Evolutionary conservation across 2,329 filamentous ascomycete genomes (phyloP).

Genomic region (Phoma herbarum): DNA sequence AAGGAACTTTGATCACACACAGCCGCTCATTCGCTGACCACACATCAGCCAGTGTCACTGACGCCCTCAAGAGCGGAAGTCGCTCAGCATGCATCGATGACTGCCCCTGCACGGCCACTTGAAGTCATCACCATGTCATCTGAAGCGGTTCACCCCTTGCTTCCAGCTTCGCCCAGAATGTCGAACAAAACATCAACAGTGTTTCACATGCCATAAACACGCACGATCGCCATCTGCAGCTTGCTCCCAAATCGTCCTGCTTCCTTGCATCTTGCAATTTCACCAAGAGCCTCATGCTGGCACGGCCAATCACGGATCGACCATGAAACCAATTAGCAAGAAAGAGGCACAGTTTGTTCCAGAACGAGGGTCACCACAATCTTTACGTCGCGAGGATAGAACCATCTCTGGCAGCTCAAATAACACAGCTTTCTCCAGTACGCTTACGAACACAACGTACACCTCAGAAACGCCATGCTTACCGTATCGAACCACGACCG

Average conservation of each 20-base stretch:
- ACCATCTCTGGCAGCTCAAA: constrained; percentile 5
- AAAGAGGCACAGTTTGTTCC: not conserved
- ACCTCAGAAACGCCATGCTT: constrained; percentile 11
- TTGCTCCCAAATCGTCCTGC: not conserved
- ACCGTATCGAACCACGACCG: not conserved
- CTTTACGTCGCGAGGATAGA: not conserved
- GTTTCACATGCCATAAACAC: constrained; percentile 15
- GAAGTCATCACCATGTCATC: constrained; percentile 2
- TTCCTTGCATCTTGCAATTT: not conserved
- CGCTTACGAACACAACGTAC: constrained; percentile 3
- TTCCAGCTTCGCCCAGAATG: not conserved
- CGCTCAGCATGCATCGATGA: not conserved
- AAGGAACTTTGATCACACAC: not conserved
- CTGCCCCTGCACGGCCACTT: not conserved
- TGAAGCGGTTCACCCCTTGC: not conserved
- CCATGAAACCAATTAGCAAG: constrained; percentile 2
- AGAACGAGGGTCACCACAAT: not conserved
- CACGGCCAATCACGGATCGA: not conserved
- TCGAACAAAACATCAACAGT: constrained; percentile 1
- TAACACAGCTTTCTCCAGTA: not conserved
- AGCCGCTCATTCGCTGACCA: constrained; percentile 6
- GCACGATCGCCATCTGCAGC: not conserved
- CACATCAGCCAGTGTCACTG: not conserved
- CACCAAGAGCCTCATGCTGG: not conserved
- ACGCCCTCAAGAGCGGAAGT: not conserved